phyloP scores from a whole-genome alignment of 805 yeast genomes.

The Metschnikowia dekortorum region DNA sequence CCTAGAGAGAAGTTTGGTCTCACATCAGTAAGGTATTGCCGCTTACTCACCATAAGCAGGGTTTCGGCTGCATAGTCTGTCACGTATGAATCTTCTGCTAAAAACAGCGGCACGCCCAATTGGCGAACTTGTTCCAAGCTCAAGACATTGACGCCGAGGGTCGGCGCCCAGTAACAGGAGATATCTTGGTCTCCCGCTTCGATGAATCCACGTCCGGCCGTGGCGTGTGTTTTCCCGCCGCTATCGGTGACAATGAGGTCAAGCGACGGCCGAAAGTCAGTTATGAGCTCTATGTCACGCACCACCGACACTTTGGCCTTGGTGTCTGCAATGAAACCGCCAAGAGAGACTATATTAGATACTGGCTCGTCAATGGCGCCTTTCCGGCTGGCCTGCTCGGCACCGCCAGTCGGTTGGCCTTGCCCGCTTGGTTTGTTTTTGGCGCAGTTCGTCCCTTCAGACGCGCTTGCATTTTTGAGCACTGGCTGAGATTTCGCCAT shows the following conservation, averaged over 20 bases:
- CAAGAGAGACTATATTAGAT: neutral
- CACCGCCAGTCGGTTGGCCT: no score
- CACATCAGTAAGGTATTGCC: neutral
- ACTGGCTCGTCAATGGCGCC: neutral
- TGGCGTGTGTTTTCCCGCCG: neutral
- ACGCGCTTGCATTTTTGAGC: no score
- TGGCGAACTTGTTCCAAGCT: neutral
- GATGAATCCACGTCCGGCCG: neutral
- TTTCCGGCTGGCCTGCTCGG: neutral
- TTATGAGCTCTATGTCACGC: neutral
- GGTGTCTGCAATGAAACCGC: neutral
- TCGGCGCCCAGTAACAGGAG: neutral
- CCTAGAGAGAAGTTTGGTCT: neutral
- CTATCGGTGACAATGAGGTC: neutral
- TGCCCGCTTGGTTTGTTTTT: no score
- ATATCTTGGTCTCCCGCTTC: neutral
- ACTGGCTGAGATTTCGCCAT: no score
- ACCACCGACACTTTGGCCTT: neutral
- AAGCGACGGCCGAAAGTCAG: neutral
- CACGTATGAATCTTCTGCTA: neutral
- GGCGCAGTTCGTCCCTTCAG: no score
- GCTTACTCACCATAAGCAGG: neutral
- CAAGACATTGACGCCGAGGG: neutral
- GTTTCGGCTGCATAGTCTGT: neutral
- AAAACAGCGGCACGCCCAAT: neutral